Base-by-base conservation (phyloP, 805 yeast species). In the Cyberlindnera euphorbiiphila region DNA sequence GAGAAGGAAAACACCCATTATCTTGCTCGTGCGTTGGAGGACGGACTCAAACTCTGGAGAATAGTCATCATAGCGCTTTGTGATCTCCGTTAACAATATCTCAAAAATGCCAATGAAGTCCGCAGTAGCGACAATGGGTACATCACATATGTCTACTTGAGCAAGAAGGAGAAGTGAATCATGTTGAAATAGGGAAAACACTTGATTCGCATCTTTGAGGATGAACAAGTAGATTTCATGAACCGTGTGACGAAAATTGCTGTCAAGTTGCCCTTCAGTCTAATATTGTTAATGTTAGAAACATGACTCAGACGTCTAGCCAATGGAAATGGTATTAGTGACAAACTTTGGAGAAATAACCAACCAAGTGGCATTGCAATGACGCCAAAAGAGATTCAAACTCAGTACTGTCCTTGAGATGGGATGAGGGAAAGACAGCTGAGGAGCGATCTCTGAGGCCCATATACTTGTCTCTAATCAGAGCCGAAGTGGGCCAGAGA, bases 81-180 rank as follows among this genome's bases (percentile, higher is more conserved):
- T 38, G 11, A 47, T 33, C 30, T 43, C 50, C 5, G 29, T 25
- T 6, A 49, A 25, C 21, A 49, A 26, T 4, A 37, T 25, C 8
- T 47, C 48, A 32, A 46, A 49, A 2, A 45, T 36, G 10, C 44
- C 43, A 9, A 49, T 39, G 25, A 41, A 42, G 28, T 47, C 46
- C 6, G 28, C 19, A n/a, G 41, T 29, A 1, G 37, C 40, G 9
- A 20, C 18, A 2, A 27, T 9, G 4, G 51, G 50, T 2, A 49
- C 32, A 4, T 14, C 22, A 1, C 36, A 32, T 9, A 45, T 29
- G 21, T 39, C 43, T 3, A 42, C 17, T 3, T 36, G 25, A 3
- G 50, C 41, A 11, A 47, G 39, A n/a, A 47, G 40, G 3, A 42
- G 32, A 5, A 47, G 34, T 2, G 39, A 27, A 19, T 37, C 50